phyloP scores from a whole-genome alignment of 164 flowering plant species.

The Saururus chinensis region DNA sequence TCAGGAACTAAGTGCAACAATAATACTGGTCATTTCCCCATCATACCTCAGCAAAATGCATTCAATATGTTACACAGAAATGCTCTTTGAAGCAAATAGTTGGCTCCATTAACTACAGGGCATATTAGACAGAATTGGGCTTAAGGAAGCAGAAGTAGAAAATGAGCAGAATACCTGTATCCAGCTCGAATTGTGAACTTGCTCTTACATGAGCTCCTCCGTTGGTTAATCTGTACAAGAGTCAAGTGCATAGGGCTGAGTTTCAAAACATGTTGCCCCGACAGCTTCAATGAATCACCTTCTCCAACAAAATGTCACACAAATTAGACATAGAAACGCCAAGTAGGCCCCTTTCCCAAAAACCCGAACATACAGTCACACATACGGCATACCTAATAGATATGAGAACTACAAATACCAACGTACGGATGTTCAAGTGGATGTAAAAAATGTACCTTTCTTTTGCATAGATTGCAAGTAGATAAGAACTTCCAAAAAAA shows the following conservation, averaged over 20 bases:
- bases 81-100: not conserved
- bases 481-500: too few relatives aligned
- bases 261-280: slow-evolving; percentile 16
- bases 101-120: not conserved
- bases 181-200: slow-evolving; percentile 38
- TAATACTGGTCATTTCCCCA: not conserved
- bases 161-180: slow-evolving; percentile 27
- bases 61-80: not conserved
- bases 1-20: not conserved
- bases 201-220: slow-evolving; percentile 19
- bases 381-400: too few relatives aligned
- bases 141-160: not conserved
- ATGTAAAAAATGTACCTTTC: too few relatives aligned
- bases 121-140: too few relatives aligned
- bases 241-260: slow-evolving; percentile 18
- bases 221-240: slow-evolving; percentile 15
- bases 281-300: slow-evolving; percentile 35
- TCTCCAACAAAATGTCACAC: slow-evolving; percentile 7
- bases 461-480: too few relatives aligned
- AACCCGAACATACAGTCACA: too few relatives aligned
- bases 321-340: not conserved
- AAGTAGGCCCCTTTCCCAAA: too few relatives aligned
- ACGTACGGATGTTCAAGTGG: too few relatives aligned
- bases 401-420: too few relatives aligned
- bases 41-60: not conserved